A percentile compares a stretch with the other conserved stretches of the same genome.
phyloP scores from a whole-genome alignment of 108 stramenopile genomes.

The Nitzschia sp. region DNA sequence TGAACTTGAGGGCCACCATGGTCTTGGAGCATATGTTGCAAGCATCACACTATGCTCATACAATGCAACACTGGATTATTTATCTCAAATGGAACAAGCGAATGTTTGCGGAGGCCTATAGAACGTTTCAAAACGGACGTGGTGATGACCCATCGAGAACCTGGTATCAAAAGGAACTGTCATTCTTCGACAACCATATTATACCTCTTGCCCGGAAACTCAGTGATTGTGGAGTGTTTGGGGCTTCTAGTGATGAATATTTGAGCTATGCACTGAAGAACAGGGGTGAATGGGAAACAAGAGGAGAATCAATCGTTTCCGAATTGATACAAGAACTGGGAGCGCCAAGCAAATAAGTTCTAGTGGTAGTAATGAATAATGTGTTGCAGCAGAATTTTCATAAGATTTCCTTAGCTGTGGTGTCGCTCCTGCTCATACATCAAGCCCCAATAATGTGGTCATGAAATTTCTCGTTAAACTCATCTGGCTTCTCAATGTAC shows the following conservation, averaged over 20 bases:
- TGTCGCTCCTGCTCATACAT: too few relatives aligned
- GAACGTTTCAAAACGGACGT: conserved; percentile 1
- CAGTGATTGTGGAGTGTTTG: conserved; percentile 3
- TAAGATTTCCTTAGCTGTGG: too few relatives aligned
- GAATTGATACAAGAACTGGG: too few relatives aligned
- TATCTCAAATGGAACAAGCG: conserved; percentile 19
- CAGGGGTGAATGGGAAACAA: neutral
- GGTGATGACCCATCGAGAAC: neutral
- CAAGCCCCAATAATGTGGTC: too few relatives aligned
- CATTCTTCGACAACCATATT: neutral
- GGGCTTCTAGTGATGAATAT: conserved; percentile 3
- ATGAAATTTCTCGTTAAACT: too few relatives aligned
- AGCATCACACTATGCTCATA: neutral
- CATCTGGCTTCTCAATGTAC: too few relatives aligned
- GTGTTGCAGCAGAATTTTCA: too few relatives aligned
- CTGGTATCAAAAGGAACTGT: neutral
- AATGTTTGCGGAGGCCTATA: conserved; percentile 8
- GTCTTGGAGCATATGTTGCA: neutral
- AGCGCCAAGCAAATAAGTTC: too few relatives aligned
- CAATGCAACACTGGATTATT: conserved; percentile 2
- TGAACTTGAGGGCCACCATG: neutral
- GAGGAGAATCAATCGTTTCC: neutral
- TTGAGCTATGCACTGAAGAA: conserved; percentile 8
- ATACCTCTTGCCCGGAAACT: neutral
- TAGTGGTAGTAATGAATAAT: too few relatives aligned